phyloP scores from a whole-genome alignment of 768 basidiomycete species.

The Macrolepiota fuliginosa region DNA sequence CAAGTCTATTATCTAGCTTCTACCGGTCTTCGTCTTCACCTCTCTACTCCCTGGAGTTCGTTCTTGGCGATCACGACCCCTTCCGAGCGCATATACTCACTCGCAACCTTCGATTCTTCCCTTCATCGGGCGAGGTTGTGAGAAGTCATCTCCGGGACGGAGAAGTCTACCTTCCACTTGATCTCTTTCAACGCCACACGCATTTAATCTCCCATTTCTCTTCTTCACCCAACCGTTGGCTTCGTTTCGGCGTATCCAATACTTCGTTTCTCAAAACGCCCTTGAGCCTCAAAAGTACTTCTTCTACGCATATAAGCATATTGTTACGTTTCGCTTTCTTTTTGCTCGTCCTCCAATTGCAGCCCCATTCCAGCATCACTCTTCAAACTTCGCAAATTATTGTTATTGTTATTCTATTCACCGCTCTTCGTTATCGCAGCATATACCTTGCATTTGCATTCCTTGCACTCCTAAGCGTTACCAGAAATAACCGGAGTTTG shows the following conservation, averaged over 20 bases:
- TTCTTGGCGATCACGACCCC: not conserved
- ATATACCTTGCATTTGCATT: not conserved
- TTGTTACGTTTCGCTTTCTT: not conserved
- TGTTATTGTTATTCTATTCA: slow-evolving; percentile 12
- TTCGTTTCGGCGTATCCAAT: not conserved
- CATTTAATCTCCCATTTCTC: slow-evolving; percentile 1
- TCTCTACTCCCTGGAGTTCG: not conserved
- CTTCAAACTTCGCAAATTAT: slow-evolving; percentile 2
- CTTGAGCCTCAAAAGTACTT: not conserved
- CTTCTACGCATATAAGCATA: slow-evolving; percentile 8
- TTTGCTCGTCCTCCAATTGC: not conserved
- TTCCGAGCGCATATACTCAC: slow-evolving; percentile 10
- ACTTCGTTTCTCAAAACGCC: slow-evolving; percentile 5
- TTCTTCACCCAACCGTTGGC: not conserved
- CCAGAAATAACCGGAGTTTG: slow-evolving; percentile 1
- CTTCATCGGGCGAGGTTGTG: not conserved
- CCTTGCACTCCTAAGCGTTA: slow-evolving; percentile 1
- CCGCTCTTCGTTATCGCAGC: slow-evolving; percentile 1
- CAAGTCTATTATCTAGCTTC: slow-evolving; percentile 9
- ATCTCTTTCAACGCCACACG: slow-evolving; percentile 8
- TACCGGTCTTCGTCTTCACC: not conserved
- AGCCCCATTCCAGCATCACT: not conserved
- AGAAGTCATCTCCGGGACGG: not conserved
- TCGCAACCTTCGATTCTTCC: not conserved
- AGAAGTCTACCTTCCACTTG: not conserved